phyloP scores from a whole-genome alignment of 495 filamentous ascomycete genomes.

The Ascodesmis nigricans region DNA sequence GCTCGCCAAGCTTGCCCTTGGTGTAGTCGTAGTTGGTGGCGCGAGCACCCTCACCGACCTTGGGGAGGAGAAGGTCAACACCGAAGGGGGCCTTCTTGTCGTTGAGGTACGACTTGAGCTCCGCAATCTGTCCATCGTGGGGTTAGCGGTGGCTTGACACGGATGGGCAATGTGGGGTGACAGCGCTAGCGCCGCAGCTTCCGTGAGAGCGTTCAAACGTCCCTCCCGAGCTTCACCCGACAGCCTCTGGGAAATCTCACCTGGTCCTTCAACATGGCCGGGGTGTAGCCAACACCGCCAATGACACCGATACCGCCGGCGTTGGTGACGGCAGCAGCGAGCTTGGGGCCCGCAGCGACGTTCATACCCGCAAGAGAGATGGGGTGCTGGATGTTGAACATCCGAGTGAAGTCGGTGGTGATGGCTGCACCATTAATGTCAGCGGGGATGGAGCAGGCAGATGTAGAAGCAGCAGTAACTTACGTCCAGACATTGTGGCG shows the following conservation, averaged over 20 bases:
- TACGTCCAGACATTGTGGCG: conserved; percentile 5
- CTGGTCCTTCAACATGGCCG: conserved; percentile 89
- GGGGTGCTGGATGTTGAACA: conserved; percentile 92
- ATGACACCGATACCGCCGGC: conserved; percentile 92
- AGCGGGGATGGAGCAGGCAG: not conserved
- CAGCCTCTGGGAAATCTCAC: not conserved
- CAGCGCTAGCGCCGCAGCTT: too few species aligned
- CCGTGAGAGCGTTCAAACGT: too few species aligned
- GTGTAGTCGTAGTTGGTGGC: conserved; percentile 87
- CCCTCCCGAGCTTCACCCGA: too few species aligned
- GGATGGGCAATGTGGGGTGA: too few species aligned
- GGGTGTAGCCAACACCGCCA: conserved; percentile 89
- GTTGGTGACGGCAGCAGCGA: conserved; percentile 92
- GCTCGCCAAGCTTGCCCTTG: conserved; percentile 86
- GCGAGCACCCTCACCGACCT: conserved; percentile 77
- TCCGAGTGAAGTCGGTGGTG: conserved; percentile 64
- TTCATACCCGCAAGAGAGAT: conserved; percentile 96
- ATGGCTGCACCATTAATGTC: conserved; percentile 2
- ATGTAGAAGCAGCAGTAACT: not conserved
- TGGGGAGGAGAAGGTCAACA: conserved; percentile 81
- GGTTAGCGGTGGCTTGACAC: too few species aligned
- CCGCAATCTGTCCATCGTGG: too few species aligned
- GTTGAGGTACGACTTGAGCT: conserved; percentile 70
- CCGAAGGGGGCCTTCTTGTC: conserved; percentile 98
- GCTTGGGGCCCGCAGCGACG: conserved; percentile 89